Conservation (phyloP, 768 basidiomycete species). For the Collybia sp. region DNA sequence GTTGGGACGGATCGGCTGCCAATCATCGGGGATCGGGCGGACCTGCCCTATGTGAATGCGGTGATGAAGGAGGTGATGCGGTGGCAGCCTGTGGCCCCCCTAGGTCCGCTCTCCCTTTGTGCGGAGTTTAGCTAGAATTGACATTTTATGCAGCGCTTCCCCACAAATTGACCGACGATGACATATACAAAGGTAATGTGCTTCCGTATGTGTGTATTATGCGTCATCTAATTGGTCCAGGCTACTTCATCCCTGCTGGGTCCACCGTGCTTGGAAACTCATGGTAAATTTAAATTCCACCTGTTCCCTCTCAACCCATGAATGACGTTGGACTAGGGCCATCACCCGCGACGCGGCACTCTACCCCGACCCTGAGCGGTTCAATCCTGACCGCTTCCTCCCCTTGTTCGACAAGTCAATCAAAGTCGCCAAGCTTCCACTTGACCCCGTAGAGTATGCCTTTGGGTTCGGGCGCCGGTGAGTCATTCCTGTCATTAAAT, state of each 20-base stretch:
- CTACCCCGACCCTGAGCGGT: not conserved
- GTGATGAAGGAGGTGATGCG: slow-evolving; percentile 12
- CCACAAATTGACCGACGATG: not conserved
- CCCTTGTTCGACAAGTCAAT: not conserved
- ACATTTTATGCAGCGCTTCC: not conserved
- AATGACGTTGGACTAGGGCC: not conserved
- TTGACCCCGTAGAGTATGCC: not conserved
- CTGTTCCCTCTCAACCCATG: no score
- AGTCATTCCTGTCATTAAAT: not conserved
- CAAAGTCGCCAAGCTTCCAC: not conserved
- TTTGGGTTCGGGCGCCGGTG: not conserved
- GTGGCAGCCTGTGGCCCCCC: slow-evolving; percentile 10
- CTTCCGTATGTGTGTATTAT: no score
- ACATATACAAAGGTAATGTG: not conserved
- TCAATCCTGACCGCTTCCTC: not conserved
- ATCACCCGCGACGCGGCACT: not conserved
- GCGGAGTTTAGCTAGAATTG: not conserved
- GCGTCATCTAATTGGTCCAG: no score
- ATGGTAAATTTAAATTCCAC: no score
- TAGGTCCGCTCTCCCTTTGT: not conserved
- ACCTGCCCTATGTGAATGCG: slow-evolving; percentile 12
- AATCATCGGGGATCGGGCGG: slow-evolving; percentile 7
- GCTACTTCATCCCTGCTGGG: no score
- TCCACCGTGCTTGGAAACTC: not conserved
- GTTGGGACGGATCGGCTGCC: slow-evolving; percentile 9